Base-by-base conservation (phyloP, 805 yeast species). In the Sugiyamaella mastotermitis region DNA sequence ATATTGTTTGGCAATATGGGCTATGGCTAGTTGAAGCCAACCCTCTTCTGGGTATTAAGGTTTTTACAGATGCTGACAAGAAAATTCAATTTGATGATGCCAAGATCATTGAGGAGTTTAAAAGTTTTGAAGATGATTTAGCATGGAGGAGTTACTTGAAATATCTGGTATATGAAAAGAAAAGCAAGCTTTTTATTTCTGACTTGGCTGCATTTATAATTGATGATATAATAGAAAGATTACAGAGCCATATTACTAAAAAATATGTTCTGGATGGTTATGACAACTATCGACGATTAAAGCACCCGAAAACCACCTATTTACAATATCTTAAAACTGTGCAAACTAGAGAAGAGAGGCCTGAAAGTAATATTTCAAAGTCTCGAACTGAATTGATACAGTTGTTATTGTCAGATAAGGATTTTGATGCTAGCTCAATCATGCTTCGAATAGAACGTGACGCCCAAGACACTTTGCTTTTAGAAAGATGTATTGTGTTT, bases 1-100 rank as follows among this genome's bases (percentile, higher is more conserved):
- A 51, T 5, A 37, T 61, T n/a, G 62, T 61, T n/a, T 61, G 65
- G 65, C 55, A 53, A 10, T 51, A 58, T 26, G 65, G 65, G 0
- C 31, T 58, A 21, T 58, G 68, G 61, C 48, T 64, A 10, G 48
- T 52, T 19, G 38, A 49, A 31, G 31, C 50, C n/a, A 50, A 51
- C 18, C 51, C 65, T 1, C 40, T 50, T 31, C 40, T 43, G 3
- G 68, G 65, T 1, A 43, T 66, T 3, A 40, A 43, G 14, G 49
- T 66, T 5, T 57, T 66, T 27, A 51, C 55, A 6, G 50, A 51
- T 34, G 44, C 47, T 14, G 35, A 46, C 5, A 31, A 51, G 22
- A 43, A 45, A 24, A 40, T 42, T 8, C 33, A 38, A 15, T 56
- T 56, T 34, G 58, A 55, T n/a, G 60, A 56, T 13, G 53, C 51